phyloP scores from a whole-genome alignment of 164 flowering plant genomes.

The Malania oleifera region DNA sequence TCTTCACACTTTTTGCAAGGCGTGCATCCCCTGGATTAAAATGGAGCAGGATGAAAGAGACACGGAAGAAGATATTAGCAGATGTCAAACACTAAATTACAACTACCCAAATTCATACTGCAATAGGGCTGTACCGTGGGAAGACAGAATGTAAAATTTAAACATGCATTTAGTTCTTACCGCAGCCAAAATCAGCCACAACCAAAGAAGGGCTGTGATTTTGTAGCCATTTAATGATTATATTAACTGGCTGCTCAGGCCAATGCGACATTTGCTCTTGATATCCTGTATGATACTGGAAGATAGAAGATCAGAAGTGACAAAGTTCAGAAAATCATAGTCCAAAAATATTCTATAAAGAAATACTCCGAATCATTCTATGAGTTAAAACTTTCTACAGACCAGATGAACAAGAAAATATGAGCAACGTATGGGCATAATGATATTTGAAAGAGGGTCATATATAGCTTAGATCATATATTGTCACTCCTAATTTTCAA shows the following conservation, averaged over 20 bases:
- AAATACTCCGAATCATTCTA: too few relatives aligned
- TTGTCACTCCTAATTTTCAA: too few relatives aligned
- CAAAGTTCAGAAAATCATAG: too few relatives aligned
- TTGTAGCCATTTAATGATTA: conserved; percentile 74
- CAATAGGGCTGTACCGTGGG: neutral
- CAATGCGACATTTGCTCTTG: conserved; percentile 95
- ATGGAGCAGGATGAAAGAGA: neutral
- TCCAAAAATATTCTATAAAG: too few relatives aligned
- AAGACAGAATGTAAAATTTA: neutral
- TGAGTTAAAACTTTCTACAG: too few relatives aligned
- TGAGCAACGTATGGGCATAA: too few relatives aligned
- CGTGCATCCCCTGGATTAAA: conserved; percentile 75
- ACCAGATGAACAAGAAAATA: too few relatives aligned
- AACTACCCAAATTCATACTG: neutral
- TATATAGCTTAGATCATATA: too few relatives aligned
- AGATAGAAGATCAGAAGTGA: conserved; percentile 16
- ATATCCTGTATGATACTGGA: conserved; percentile 92
- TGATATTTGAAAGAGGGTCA: too few relatives aligned
- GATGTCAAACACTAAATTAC: neutral
- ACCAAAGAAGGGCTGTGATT: conserved; percentile 50
- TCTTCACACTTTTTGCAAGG: conserved; percentile 76
- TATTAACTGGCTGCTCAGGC: conserved; percentile 88
- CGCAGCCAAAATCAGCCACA: conserved; percentile 98
- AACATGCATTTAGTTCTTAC: conserved; percentile 32
- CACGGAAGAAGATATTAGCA: neutral